These are phyloP conservation scores for Mucor ambiguus DNA, from an alignment of 371 early-diverging fungal species.

Conservation along the genomic window DNA sequence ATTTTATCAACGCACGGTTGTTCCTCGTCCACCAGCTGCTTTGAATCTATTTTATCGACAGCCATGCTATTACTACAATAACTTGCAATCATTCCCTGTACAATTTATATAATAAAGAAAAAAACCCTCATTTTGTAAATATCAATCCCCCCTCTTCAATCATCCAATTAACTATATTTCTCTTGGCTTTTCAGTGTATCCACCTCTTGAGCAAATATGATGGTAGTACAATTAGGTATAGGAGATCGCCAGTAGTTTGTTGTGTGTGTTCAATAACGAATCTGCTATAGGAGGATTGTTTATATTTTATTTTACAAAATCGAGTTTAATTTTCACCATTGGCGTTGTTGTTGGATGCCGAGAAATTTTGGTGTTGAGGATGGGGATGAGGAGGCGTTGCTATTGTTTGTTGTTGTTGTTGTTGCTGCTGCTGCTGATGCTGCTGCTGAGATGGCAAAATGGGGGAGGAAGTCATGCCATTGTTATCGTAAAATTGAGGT, in stretches of 20 bases:
- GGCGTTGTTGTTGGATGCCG: neutral
- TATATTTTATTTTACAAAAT: neutral
- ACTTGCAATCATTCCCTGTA: conserved; percentile 8
- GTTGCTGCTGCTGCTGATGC: neutral
- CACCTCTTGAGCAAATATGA: neutral
- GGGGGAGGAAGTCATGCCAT: neutral
- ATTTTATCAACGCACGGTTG: neutral
- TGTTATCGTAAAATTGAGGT: neutral
- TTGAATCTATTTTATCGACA: neutral
- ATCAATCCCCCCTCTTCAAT: neutral
- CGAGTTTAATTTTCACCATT: neutral
- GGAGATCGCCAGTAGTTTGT: neutral
- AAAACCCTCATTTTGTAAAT: neutral
- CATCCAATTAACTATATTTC: neutral
- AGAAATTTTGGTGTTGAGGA: neutral
- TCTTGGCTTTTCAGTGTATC: neutral
- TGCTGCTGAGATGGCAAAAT: conserved; percentile 1
- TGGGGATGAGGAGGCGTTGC: neutral
- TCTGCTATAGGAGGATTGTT: neutral
- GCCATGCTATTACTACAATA: conserved; percentile 6
- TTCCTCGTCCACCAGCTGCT: neutral
- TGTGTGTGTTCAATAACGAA: too few species aligned
- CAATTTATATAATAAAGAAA: conserved; percentile 9
- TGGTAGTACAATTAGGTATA: neutral
- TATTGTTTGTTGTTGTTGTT: neutral